A percentile compares a stretch with the other conserved stretches of the same genome.
Evolutionary conservation across 2,329 filamentous ascomycete genomes (phyloP).

Genomic region (Herpotrichia juniperi): DNA sequence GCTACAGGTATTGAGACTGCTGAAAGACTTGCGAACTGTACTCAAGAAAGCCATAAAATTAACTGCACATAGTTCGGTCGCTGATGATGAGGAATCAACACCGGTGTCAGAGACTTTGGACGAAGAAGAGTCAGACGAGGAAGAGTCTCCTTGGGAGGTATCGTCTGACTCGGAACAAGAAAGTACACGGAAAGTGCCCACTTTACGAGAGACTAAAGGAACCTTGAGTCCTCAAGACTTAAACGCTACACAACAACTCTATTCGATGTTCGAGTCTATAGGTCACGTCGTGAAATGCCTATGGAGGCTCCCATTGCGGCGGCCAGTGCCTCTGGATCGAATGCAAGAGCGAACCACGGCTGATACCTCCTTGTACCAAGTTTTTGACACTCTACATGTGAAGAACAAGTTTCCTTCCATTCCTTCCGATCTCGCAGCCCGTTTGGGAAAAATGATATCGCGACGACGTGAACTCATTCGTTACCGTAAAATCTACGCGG

Average conservation of each 20-base stretch:
- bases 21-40: background rate
- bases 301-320: constrained; percentile 3
- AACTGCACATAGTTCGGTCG: background rate
- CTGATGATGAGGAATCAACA: background rate
- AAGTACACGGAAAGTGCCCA: background rate
- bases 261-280: background rate
- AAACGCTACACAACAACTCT: background rate
- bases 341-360: background rate
- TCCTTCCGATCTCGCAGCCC: background rate
- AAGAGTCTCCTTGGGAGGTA: constrained; percentile 7
- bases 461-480: constrained; percentile 10
- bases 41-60: background rate
- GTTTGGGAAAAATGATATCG: constrained; percentile 13
- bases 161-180: constrained; percentile 1
- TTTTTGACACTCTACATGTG: constrained; percentile 13
- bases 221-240: background rate
- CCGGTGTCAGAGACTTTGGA: background rate
- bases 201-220: background rate
- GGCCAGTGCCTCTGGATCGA: constrained; percentile 10
- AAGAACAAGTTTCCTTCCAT: constrained; percentile 10
- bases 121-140: background rate
- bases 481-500: background rate
- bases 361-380: constrained; percentile 4
- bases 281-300: background rate
- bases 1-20: constrained; percentile 6